Evolutionary conservation across 306 rosid genomes (phyloP).

Genomic region (Senna tora): DNA sequence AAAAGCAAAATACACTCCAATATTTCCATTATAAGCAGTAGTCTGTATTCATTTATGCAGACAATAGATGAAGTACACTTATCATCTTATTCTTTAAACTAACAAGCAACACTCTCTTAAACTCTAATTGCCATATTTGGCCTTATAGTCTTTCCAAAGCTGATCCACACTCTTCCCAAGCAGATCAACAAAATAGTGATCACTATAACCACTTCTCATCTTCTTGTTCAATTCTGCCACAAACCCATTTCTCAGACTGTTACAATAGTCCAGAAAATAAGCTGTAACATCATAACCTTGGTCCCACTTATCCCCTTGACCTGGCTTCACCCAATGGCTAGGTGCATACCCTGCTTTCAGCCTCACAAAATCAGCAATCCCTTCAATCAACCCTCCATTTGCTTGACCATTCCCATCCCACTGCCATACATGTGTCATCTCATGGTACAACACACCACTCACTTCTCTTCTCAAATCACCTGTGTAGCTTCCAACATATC

Average conservation of each 20-base stretch:
- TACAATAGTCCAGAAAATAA: slow-evolving; percentile 57
- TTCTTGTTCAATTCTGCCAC: slow-evolving; percentile 51
- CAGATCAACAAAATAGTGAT: slow-evolving; percentile 42
- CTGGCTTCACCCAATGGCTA: slow-evolving; percentile 39
- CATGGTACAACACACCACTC: slow-evolving; percentile 59
- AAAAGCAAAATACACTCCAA: background rate
- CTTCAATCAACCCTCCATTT: slow-evolving; percentile 49
- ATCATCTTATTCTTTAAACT: slow-evolving; percentile 9
- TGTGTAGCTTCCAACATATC: slow-evolving; percentile 37
- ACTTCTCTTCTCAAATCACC: slow-evolving; percentile 53
- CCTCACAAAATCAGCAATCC: slow-evolving; percentile 61
- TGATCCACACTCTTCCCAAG: slow-evolving; percentile 52
- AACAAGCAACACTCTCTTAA: background rate
- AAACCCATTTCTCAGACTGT: slow-evolving; percentile 45
- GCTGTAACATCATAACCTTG: slow-evolving; percentile 58
- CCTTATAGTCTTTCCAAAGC: slow-evolving; percentile 63
- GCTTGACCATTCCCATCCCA: slow-evolving; percentile 55
- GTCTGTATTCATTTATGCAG: background rate
- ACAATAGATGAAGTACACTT: background rate
- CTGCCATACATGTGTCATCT: slow-evolving; percentile 62
- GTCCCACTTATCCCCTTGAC: slow-evolving; percentile 52
- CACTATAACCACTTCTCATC: slow-evolving; percentile 47
- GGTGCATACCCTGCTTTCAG: slow-evolving; percentile 49
- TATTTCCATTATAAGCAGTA: slow-evolving; percentile 2
- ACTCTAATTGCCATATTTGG: slow-evolving; percentile 41